Evolutionary conservation across 2,329 filamentous ascomycete genomes (phyloP), one percentile per base, ranked within the genome.

Genomic region (Aspergillus ochraceus): DNA sequence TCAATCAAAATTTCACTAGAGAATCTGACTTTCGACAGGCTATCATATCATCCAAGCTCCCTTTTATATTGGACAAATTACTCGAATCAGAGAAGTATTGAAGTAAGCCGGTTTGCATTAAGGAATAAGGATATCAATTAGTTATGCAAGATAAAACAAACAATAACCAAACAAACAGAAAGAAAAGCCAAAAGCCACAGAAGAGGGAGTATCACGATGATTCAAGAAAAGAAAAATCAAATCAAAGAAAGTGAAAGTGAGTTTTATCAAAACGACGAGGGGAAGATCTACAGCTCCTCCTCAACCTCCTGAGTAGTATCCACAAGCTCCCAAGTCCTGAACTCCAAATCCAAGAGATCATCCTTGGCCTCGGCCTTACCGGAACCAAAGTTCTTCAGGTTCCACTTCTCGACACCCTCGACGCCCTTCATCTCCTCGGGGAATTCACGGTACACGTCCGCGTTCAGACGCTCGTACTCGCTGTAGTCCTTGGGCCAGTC

Each of bases 371-470:
- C 77, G 1, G 81, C 81, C 70, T 80, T 81, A 3, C 81, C 81
- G 8, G 60, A 57, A 0, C 80, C 80, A 64, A 77, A 82, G 0
- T 66, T 71, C 68, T 81, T 80, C 12, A 78, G 68, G 55, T 75
- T 69, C 81, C 80, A 82, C 70, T 79, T 81, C 71, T 82, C 80
- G 0, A 80, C 76, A 1, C 79, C 79, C 59, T 79, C 75, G 0
- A 76, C 68, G 0, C 74, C 76, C 64, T 78, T 76, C 66, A 82
- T 69, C 29, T 76, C 72, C 4, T 64, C 58, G 4, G 70, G 69
- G 62, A 77, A 83, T 19, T 70, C 68, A 5, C 70, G 64, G 68
- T 80, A 81, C 6, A 83, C 54, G 52, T 80, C 74, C 0, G 74
- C 76, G 52, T 80, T 81, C 55, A 84, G 68, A 4, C 71, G 73